Percentiles rank a stretch among this genome's conserved stretches.
Conservation (phyloP, 2,329 filamentous ascomycete species). For the Venturia aucupariae region DNA sequence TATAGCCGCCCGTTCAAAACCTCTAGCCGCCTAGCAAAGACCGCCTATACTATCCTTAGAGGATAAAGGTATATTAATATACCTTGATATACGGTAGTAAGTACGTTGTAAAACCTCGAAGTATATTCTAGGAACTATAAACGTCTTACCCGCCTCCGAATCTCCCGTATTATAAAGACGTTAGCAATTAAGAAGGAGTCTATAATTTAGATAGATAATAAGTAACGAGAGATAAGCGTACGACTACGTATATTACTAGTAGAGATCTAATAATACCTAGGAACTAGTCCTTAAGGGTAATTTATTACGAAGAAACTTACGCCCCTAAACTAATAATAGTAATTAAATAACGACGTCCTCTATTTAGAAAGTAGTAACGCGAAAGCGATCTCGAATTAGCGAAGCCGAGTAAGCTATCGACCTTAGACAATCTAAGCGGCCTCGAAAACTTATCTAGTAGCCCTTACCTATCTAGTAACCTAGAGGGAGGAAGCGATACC, state of each 20-base stretch:
- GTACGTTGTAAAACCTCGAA: conserved; percentile 17
- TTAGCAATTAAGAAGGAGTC: conserved; percentile 15
- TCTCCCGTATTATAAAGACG: conserved; percentile 15
- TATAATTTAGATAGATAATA: conserved; percentile 13
- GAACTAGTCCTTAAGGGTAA: conserved; percentile 10
- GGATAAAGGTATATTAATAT: conserved; percentile 14
- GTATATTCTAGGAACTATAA: conserved; percentile 11
- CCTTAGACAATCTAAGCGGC: conserved; percentile 15
- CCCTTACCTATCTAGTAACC: conserved; percentile 13
- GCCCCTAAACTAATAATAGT: conserved; percentile 13
- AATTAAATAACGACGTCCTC: conserved; percentile 14
- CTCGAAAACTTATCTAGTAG: conserved; percentile 15
- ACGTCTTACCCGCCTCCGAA: conserved; percentile 13
- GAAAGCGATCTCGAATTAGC: conserved; percentile 13
- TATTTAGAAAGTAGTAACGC: conserved; percentile 14
- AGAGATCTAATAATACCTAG: conserved; percentile 14
- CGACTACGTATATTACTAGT: conserved; percentile 12
- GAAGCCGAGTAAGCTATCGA: conserved; percentile 13
- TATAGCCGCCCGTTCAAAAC: conserved; percentile 16
- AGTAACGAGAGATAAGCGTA: conserved; percentile 15
- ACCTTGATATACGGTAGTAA: too few species aligned
- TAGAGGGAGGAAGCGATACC: conserved; percentile 13
- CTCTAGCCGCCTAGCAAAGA: conserved; percentile 16
- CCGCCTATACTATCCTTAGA: conserved; percentile 13
- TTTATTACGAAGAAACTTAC: conserved; percentile 15